phyloP scores from a whole-genome alignment of 129 eudicot genomes.

The Tagetes erecta region DNA sequence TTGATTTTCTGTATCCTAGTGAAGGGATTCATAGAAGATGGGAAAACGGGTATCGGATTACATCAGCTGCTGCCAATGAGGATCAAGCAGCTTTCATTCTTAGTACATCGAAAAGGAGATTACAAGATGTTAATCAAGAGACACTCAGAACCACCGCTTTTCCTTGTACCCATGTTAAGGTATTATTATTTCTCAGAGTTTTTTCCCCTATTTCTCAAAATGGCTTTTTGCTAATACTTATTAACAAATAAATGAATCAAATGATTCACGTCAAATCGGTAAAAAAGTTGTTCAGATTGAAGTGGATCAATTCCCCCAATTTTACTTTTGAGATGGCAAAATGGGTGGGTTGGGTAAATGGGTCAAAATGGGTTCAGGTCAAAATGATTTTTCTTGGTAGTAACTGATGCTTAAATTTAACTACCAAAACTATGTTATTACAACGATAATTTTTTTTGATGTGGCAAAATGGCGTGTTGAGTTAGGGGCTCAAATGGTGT shows the following conservation, averaged over 20 bases:
- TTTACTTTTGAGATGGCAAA: neutral
- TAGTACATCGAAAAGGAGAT: constrained; percentile 56
- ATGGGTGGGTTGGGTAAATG: neutral
- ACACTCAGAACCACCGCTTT: constrained; percentile 76
- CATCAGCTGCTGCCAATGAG: constrained; percentile 69
- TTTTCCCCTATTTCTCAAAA: neutral
- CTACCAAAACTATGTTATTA: no score
- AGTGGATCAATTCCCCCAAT: no score
- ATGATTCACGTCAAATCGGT: neutral
- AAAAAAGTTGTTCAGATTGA: no score
- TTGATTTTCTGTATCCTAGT: constrained; percentile 86
- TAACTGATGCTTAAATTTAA: no score
- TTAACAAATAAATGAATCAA: neutral
- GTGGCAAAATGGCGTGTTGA: no score
- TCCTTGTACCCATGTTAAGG: constrained; percentile 80
- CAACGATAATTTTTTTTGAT: no score
- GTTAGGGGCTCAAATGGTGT: no score
- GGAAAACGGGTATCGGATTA: constrained; percentile 80
- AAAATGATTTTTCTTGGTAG: no score
- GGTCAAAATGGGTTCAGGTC: neutral
- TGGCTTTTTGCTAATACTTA: neutral
- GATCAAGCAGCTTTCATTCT: constrained; percentile 80
- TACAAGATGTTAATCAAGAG: constrained; percentile 69
- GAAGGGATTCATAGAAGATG: constrained; percentile 82
- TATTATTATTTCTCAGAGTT: neutral